Evolutionary conservation across 192 early-diverging fungal genomes (phyloP), one percentile per base, ranked within the genome.

Genomic region (Coemansia sp.): DNA sequence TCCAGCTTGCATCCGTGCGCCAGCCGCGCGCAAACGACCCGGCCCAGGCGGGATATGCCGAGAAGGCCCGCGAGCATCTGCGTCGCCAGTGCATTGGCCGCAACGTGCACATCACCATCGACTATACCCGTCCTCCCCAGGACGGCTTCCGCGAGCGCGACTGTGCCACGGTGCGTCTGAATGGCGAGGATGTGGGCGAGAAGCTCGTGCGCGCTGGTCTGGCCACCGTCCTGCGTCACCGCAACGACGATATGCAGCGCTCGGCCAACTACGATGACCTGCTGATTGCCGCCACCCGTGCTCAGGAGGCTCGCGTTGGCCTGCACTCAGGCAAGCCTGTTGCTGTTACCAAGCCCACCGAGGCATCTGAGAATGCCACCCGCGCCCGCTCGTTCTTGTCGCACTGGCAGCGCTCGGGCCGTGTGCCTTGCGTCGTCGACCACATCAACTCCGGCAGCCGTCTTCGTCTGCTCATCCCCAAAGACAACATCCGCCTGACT

Each of bases 71-170:
- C 57, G 96, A 99, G 63, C 83, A 84, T 47, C 78, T 99, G 35
- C 85, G 96, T 26, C 86, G 87, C 52, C 79, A 85, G 38, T 73
- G 90, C 50, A 93, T 99, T 55, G 96, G 94, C 23, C 89, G 90
- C 62, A 78, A 79, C 25, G 95, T 91, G n/a, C 73, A 65, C 4
- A 61, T 65, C 46, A 56, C 71, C 75, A 34, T 82, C 65, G 96
- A 95, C 59, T 99, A 91, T 63, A 64, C 86, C 55, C 92, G 94
- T 55, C 91, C 92, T n/a, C 87, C 94, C 3, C 78, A 84, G 30
- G 93, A 89, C 37, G 79, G 79, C 19, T 94, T 84, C 72, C 91
- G 92, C 49, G 82, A 83, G 32, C 85, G 86, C 25, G 88, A 92
- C 42, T 97, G 93, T 61, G 96, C 85, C 19, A 94, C 92, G 5